Conservation (phyloP, 1,284 basidiomycete species). For the Thelephora terrestris region DNA sequence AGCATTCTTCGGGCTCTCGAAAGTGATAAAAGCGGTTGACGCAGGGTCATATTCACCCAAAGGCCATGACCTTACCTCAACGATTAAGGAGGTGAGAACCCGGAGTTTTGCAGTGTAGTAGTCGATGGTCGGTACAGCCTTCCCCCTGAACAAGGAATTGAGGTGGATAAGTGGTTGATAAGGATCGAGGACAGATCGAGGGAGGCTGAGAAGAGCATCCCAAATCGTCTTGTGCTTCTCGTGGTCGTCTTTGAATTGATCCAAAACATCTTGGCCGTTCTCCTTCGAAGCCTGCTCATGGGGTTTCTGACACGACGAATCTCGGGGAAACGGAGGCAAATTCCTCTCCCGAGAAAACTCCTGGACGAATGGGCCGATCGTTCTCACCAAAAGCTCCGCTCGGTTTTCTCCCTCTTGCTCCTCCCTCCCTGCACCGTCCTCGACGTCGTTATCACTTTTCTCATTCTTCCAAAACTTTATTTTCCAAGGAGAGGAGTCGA, state of each 20-base stretch:
- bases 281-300: too few species aligned
- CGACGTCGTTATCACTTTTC: constrained; percentile 21
- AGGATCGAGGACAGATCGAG: constrained; percentile 65
- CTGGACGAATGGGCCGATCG: constrained; percentile 35
- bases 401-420: constrained; percentile 36
- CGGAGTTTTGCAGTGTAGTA: constrained; percentile 82
- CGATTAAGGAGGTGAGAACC: constrained; percentile 70
- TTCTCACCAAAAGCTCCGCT: constrained; percentile 49
- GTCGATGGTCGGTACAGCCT: constrained; percentile 80
- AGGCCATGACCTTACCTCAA: constrained; percentile 63
- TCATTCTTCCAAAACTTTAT: background rate
- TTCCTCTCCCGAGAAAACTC: background rate
- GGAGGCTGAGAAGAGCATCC: constrained; percentile 70
- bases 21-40: constrained; percentile 85
- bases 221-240: constrained; percentile 41
- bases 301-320: too few species aligned
- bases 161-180: constrained; percentile 80
- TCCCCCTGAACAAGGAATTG: constrained; percentile 61
- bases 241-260: too few species aligned
- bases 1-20: constrained; percentile 63
- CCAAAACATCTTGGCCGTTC: too few species aligned
- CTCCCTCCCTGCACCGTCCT: constrained; percentile 25
- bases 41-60: constrained; percentile 59
- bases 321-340: too few species aligned
- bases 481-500: constrained; percentile 10